Percentiles rank a stretch among this genome's conserved stretches.
phyloP scores from a whole-genome alignment of 2,329 filamentous ascomycete genomes.

The Diatrype stigma region DNA sequence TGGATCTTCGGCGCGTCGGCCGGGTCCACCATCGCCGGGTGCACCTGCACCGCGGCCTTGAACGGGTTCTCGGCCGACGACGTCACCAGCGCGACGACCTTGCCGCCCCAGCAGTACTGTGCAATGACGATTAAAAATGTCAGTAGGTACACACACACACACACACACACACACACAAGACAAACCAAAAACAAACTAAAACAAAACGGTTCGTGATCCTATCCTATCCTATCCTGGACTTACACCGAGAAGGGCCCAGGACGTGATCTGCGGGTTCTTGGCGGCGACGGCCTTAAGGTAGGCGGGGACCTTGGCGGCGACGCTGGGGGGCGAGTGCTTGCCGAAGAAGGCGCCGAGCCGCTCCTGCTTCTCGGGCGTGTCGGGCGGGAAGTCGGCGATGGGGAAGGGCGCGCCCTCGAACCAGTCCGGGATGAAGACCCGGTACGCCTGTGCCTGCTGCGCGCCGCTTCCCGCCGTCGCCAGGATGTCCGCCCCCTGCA shows the following conservation, averaged over 20 bases:
- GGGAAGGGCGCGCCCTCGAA: constrained; percentile 69
- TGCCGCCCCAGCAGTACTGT: constrained; percentile 69
- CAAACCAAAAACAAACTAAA: too few species aligned
- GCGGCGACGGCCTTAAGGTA: constrained; percentile 50
- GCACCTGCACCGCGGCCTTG: constrained; percentile 45
- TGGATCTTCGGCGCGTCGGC: constrained; percentile 56
- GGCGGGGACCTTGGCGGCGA: constrained; percentile 48
- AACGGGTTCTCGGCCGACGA: constrained; percentile 53
- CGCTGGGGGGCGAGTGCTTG: constrained; percentile 43
- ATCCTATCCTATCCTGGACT: too few species aligned
- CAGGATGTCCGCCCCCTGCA: constrained; percentile 67
- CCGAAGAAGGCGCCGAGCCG: constrained; percentile 55
- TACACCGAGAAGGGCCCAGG: constrained; percentile 59
- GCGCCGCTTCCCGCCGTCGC: constrained; percentile 49
- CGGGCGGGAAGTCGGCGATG: constrained; percentile 57
- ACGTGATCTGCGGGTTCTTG: constrained; percentile 51
- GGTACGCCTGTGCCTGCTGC: constrained; percentile 66
- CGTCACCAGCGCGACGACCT: constrained; percentile 52
- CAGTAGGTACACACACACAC: too few species aligned
- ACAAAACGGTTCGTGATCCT: too few species aligned
- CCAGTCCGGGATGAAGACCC: constrained; percentile 88
- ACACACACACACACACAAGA: too few species aligned
- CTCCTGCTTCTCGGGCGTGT: constrained; percentile 60
- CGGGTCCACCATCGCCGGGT: constrained; percentile 62
- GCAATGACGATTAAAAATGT: too few species aligned